Percentiles rank a stretch among this genome's conserved stretches.
Evolutionary conservation across 148 eudicot species (phyloP).

Genomic region (Selenicereus undatus): DNA sequence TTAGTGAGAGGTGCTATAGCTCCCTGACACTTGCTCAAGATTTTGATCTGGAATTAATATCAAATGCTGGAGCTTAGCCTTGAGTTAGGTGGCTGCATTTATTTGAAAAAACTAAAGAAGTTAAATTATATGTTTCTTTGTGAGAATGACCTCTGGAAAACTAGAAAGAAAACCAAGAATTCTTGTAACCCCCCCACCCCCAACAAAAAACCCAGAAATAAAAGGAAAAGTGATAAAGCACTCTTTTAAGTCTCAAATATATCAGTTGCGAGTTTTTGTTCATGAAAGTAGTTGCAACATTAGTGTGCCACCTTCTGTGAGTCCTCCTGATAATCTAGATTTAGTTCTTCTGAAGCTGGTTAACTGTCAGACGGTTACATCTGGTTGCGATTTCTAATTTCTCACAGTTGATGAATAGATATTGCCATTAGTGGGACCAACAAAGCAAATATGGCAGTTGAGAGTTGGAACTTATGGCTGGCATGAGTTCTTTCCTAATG

Average conservation of each 20-base stretch:
- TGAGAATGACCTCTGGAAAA: not conserved
- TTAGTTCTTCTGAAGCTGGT: slow-evolving; percentile 7
- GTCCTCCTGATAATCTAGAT: not conserved
- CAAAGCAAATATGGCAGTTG: slow-evolving; percentile 68
- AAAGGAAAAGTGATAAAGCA: not conserved
- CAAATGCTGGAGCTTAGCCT: not conserved
- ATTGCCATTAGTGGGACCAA: slow-evolving; percentile 74
- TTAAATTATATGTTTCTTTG: not conserved
- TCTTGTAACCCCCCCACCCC: not conserved
- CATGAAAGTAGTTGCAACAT: slow-evolving; percentile 8
- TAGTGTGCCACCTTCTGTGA: not conserved
- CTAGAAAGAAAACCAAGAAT: not conserved
- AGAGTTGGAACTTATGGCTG: slow-evolving; percentile 62
- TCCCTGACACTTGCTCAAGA: not conserved
- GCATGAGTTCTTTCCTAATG: slow-evolving; percentile 90
- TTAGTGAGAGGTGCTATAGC: not conserved
- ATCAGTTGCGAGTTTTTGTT: not conserved
- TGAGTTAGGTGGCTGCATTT: not conserved
- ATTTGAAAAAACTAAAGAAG: not conserved
- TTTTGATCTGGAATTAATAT: not conserved
- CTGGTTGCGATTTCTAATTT: slow-evolving; percentile 19
- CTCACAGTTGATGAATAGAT: slow-evolving; percentile 41
- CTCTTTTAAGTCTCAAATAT: not conserved
- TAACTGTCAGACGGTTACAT: slow-evolving; percentile 4
- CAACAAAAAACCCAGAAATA: not conserved